Conservation (phyloP, 345 rosid species). For the Arabis hirsuta region DNA sequence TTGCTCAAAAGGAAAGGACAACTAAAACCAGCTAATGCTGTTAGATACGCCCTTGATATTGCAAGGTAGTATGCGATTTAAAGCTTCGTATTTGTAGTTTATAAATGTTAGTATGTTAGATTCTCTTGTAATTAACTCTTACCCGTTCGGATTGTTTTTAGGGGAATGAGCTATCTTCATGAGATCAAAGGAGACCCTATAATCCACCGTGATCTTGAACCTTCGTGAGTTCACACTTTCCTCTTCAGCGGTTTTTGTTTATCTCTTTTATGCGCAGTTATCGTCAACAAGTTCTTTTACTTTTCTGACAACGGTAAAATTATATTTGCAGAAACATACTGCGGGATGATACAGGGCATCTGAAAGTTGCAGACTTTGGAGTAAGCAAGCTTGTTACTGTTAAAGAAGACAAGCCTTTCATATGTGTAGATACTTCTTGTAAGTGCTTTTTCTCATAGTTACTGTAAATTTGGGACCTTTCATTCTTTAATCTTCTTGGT, state of each 20-base stretch:
- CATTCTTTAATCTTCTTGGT: constrained; percentile 21
- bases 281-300: background rate
- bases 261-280: background rate
- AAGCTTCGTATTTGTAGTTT: background rate
- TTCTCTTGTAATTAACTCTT: constrained; percentile 1
- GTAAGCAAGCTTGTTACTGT: constrained; percentile 90
- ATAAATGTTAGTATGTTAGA: background rate
- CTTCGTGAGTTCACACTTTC: constrained; percentile 74
- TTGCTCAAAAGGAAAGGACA: constrained; percentile 68
- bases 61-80: constrained; percentile 72
- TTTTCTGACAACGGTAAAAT: constrained; percentile 42
- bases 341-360: constrained; percentile 92
- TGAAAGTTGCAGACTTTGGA: constrained; percentile 98
- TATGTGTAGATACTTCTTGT: constrained; percentile 68
- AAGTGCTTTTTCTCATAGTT: constrained; percentile 44
- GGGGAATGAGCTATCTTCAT: constrained; percentile 97
- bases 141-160: constrained; percentile 35
- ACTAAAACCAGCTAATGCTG: constrained; percentile 58
- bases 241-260: background rate
- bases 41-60: constrained; percentile 89
- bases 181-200: constrained; percentile 86
- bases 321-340: constrained; percentile 73
- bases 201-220: constrained; percentile 98
- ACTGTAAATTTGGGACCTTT: constrained; percentile 3
- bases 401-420: constrained; percentile 80